A percentile compares a stretch with the other conserved stretches of the same genome.
These are phyloP conservation scores for Daedaleopsis sinensis DNA, from an alignment of 768 basidiomycete species.

Conservation along the genomic window DNA sequence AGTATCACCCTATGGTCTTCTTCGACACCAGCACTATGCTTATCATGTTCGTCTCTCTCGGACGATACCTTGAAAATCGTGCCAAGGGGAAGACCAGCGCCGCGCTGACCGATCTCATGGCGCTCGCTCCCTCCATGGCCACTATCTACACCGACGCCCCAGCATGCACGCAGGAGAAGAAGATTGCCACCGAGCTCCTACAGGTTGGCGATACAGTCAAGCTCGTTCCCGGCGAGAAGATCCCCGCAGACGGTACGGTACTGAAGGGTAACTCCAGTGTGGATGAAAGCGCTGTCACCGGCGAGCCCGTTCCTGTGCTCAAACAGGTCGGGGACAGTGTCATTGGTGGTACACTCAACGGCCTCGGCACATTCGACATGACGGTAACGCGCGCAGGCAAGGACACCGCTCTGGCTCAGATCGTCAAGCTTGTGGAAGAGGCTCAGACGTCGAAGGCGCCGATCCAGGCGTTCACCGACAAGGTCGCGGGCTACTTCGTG, in stretches of 20 bases:
- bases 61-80: conserved; percentile 93
- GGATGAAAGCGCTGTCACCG: conserved; percentile 96
- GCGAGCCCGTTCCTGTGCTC: conserved; percentile 86
- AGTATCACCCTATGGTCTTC: conserved; percentile 84
- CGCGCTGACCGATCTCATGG: conserved; percentile 95
- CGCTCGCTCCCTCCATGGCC: conserved; percentile 92
- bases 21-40: conserved; percentile 99
- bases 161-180: conserved; percentile 81
- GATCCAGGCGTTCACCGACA: conserved; percentile 96
- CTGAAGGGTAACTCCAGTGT: conserved; percentile 83
- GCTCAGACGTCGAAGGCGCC: conserved; percentile 98
- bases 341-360: conserved; percentile 97
- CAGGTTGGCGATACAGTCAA: conserved; percentile 94
- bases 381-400: conserved; percentile 92
- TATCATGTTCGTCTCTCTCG: conserved; percentile 95
- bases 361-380: conserved; percentile 97
- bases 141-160: conserved; percentile 91
- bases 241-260: conserved; percentile 94
- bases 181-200: conserved; percentile 90
- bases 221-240: conserved; percentile 93
- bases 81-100: conserved; percentile 98
- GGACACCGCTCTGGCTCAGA: conserved; percentile 95
- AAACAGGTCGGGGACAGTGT: conserved; percentile 86
- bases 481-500: conserved; percentile 93
- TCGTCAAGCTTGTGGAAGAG: conserved; percentile 95